Base-by-base conservation (phyloP, 176 grass and related monocot species). In the Bromus sterilis region DNA sequence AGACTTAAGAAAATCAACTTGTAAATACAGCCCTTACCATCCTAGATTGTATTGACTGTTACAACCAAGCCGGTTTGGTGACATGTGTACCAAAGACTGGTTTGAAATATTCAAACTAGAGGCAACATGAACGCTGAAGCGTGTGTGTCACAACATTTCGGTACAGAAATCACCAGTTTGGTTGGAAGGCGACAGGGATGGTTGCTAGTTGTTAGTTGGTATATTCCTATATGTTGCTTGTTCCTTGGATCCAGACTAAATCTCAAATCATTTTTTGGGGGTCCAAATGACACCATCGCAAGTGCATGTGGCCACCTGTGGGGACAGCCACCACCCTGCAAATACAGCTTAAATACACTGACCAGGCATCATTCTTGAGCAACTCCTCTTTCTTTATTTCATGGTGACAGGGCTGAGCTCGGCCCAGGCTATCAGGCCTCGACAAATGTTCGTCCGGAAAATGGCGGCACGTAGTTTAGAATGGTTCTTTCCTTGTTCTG, bases 281-380 rank as follows among this genome's bases (percentile, higher is more conserved):
- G 56, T 79, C 88, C 88, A 90, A 86, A 90, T 86, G 88, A 86
- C 79, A 79, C 66, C 88, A 86, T 90, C 78, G 79, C 74, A 86
- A 49, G 14, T 68, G 74, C 79, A 75, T 83, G 75, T 83, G 78
- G 87, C 23, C 35, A 78, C n/a, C 61, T 78, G 78, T 89, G 83
- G 78, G 83, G 83, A 89, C 78, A 82, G 39, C 67, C 58, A 16
- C 23, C 32, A 36, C 32, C 75, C 23, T 43, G 9, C 39, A 40
- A 40, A 73, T 11, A 72, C 20, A 79, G 18, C 75, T 12, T 44
- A 34, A 5, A 28, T 69, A 62, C 21, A 28, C 56, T 28, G 44
- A 40, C 12, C 43, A 11, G 36, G 35, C 48, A 30, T 36, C 78
- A 71, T 23, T 56, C 74, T 31, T 67, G 39, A 44, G 72, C 65